Conservation (phyloP, 257 asterid species). For the Solanum virginianum region DNA sequence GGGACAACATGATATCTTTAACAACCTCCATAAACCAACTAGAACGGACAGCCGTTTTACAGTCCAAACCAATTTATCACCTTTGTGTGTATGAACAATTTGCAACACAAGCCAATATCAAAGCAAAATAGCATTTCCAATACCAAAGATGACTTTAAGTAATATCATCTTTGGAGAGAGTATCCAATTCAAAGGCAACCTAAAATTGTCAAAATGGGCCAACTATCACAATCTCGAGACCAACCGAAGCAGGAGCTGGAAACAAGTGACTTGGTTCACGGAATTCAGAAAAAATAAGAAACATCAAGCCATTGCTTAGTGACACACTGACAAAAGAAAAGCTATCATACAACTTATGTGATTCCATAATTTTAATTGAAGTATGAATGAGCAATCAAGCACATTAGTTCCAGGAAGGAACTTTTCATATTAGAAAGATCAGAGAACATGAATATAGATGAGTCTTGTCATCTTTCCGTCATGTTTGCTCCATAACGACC, state of each 20-base stretch:
- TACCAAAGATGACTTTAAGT: not conserved
- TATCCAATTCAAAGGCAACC: not conserved
- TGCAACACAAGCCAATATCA: not conserved
- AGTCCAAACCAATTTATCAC: not conserved
- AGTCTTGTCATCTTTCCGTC: not conserved
- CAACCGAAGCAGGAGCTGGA: constrained; percentile 43
- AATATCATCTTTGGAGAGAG: not conserved
- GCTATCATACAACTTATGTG: not conserved
- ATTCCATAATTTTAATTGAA: not conserved
- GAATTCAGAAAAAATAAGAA: not conserved
- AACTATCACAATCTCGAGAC: not conserved
- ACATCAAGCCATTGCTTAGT: not conserved
- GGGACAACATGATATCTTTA: not conserved
- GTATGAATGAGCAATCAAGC: not conserved
- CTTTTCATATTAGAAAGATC: not conserved
- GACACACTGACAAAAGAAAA: not conserved
- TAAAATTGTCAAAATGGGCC: not conserved
- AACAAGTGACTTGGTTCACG: not conserved
- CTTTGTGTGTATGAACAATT: not conserved
- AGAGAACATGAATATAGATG: not conserved
- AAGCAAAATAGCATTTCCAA: not conserved
- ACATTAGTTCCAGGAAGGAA: not conserved
- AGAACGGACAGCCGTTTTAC: not conserved
- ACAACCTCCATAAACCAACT: not conserved
- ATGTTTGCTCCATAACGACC: not conserved